Percentiles rank a stretch among this genome's conserved stretches.
phyloP scores from a whole-genome alignment of 345 rosid genomes.

The Moricandia moricandioides region DNA sequence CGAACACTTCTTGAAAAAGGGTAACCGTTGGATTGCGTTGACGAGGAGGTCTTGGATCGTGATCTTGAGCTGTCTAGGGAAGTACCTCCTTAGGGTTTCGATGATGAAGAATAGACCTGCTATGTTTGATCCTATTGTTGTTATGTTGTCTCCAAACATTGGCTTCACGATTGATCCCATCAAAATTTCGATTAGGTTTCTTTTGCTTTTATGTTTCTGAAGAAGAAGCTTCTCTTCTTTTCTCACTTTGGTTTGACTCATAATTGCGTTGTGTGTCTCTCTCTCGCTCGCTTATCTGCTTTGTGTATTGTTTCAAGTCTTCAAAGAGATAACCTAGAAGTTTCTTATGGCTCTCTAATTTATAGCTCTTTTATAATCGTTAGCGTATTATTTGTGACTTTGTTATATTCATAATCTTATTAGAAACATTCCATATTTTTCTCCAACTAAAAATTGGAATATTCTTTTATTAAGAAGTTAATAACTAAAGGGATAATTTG shows the following conservation, averaged over 20 bases:
- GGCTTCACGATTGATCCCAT: conserved; percentile 24
- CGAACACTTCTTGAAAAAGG: conserved; percentile 33
- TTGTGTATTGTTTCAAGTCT: no score
- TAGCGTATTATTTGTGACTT: background rate
- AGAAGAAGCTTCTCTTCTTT: background rate
- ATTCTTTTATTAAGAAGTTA: background rate
- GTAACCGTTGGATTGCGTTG: conserved; percentile 21
- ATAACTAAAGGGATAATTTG: no score
- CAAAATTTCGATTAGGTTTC: background rate
- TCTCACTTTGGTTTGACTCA: conserved; percentile 1
- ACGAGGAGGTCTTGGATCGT: conserved; percentile 9
- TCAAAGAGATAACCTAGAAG: no score
- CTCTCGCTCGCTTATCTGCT: no score
- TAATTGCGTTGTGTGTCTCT: background rate
- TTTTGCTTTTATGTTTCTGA: background rate
- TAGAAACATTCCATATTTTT: background rate
- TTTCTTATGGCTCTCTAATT: no score
- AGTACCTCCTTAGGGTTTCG: conserved; percentile 39
- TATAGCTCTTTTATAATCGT: no score
- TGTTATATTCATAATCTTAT: background rate
- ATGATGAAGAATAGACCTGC: conserved; percentile 45
- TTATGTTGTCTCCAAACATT: conserved; percentile 3
- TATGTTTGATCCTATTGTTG: conserved; percentile 22
- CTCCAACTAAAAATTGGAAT: background rate
- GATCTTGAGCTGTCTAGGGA: conserved; percentile 2